Conservation (phyloP, 2,329 filamentous ascomycete genomes). For the Didymella exigua region DNA sequence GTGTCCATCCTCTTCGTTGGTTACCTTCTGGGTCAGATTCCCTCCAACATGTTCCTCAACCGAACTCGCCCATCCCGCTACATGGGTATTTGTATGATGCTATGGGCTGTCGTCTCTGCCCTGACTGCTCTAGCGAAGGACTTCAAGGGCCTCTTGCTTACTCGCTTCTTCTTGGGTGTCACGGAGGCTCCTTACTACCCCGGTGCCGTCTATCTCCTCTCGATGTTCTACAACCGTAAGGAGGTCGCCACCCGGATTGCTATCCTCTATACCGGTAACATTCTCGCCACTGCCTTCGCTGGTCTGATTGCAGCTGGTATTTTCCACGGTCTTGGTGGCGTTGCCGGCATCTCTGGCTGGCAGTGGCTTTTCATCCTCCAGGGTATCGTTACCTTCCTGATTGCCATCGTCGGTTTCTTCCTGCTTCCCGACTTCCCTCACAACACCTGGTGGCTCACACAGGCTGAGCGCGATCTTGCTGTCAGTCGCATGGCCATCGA, state of each 20-base stretch:
- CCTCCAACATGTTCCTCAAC: slow-evolving; percentile 55
- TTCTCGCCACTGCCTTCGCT: slow-evolving; percentile 74
- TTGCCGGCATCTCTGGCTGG: slow-evolving; percentile 65
- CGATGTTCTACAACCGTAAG: slow-evolving; percentile 71
- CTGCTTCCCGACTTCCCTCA: slow-evolving; percentile 72
- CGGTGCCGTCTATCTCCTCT: slow-evolving; percentile 67
- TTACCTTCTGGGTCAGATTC: slow-evolving; percentile 45
- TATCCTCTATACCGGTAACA: slow-evolving; percentile 69
- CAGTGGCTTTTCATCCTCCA: slow-evolving; percentile 74
- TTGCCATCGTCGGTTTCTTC: slow-evolving; percentile 64
- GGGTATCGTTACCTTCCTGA: slow-evolving; percentile 66
- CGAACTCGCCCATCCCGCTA: slow-evolving; percentile 50
- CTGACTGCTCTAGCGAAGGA: slow-evolving; percentile 50
- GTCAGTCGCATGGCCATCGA: slow-evolving; percentile 47
- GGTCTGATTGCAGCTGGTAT: slow-evolving; percentile 67
- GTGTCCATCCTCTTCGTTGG: slow-evolving; percentile 65
- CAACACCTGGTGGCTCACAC: slow-evolving; percentile 48
- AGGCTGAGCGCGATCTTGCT: slow-evolving; percentile 48
- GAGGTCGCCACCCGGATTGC: slow-evolving; percentile 71
- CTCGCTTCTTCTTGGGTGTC: slow-evolving; percentile 60
- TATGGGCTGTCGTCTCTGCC: slow-evolving; percentile 51
- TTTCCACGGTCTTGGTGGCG: slow-evolving; percentile 66
- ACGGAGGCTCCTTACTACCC: slow-evolving; percentile 61
- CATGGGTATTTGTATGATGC: slow-evolving; percentile 48
- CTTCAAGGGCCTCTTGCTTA: slow-evolving; percentile 54